Percentiles rank a stretch among this genome's conserved stretches.
These are phyloP conservation scores for Nakaseomyces bracarensis DNA, from an alignment of 1,139 yeast genomes.

Conservation along the genomic window DNA sequence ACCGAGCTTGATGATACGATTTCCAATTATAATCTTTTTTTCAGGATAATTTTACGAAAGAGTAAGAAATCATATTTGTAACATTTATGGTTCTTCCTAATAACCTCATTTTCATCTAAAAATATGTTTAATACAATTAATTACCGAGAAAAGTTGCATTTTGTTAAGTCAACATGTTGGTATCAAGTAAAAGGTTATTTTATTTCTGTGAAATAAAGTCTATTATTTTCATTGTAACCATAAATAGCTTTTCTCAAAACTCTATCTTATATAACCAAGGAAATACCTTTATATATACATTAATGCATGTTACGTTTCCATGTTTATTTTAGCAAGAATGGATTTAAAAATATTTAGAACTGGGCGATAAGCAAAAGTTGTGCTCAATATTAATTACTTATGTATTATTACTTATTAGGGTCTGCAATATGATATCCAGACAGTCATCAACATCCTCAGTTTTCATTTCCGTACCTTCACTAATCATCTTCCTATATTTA, in stretches of 20 bases:
- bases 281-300: constrained; percentile 6
- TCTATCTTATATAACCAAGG: constrained; percentile 1
- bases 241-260: too few relatives aligned
- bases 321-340: neutral
- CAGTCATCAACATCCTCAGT: constrained; percentile 48
- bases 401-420: constrained; percentile 17
- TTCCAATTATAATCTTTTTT: neutral
- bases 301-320: constrained; percentile 7
- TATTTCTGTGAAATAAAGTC: too few relatives aligned
- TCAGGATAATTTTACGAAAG: neutral
- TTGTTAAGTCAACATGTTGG: neutral
- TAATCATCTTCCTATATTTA: constrained; percentile 72
- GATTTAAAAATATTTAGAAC: too few relatives aligned
- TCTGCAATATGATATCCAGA: constrained; percentile 28
- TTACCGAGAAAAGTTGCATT: neutral
- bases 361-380: neutral
- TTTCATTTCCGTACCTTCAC: constrained; percentile 73
- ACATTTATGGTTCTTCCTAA: neutral
- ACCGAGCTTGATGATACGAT: neutral
- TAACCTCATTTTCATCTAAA: constrained; percentile 2
- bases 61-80: constrained; percentile 2
- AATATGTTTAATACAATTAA: constrained; percentile 1
- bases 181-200: too few relatives aligned
- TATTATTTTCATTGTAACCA: too few relatives aligned
- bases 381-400: neutral